Conservation (phyloP, 306 rosid genomes). For the Castanospermum australe region DNA sequence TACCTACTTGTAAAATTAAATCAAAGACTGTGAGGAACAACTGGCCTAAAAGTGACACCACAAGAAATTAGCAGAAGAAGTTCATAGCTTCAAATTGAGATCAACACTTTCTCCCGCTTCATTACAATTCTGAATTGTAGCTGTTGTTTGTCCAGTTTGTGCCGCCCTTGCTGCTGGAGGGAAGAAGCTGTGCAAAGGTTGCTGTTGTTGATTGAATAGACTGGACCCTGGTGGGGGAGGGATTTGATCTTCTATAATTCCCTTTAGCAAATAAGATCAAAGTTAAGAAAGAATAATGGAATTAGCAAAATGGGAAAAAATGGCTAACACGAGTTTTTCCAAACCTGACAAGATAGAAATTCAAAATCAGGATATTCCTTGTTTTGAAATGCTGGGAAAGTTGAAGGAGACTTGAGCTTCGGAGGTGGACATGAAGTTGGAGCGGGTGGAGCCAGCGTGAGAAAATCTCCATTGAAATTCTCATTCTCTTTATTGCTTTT, state of each 20-base stretch:
- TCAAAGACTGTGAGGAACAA: slow-evolving; percentile 28
- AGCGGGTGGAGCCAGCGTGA: slow-evolving; percentile 57
- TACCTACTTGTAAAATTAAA: slow-evolving; percentile 16
- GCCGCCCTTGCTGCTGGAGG: slow-evolving; percentile 44
- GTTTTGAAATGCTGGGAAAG: slow-evolving; percentile 28
- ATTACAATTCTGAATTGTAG: slow-evolving; percentile 34
- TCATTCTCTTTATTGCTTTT: slow-evolving; percentile 38
- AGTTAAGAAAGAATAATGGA: slow-evolving; percentile 20
- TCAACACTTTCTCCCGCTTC: slow-evolving; percentile 55
- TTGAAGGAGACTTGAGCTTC: slow-evolving; percentile 30
- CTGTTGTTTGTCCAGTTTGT: slow-evolving; percentile 37
- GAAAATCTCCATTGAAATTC: slow-evolving; percentile 49
- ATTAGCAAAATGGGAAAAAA: background rate
- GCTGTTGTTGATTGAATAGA: slow-evolving; percentile 37
- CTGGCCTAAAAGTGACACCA: slow-evolving; percentile 27
- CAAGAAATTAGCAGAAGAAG: background rate
- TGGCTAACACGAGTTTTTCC: background rate
- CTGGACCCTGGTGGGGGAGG: slow-evolving; percentile 29
- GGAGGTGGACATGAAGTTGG: slow-evolving; percentile 38
- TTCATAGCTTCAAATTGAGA: slow-evolving; percentile 74
- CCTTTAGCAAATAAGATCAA: slow-evolving; percentile 36
- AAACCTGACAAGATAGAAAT: slow-evolving; percentile 42
- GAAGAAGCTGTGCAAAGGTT: slow-evolving; percentile 50
- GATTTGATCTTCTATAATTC: slow-evolving; percentile 35
- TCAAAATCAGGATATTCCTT: slow-evolving; percentile 30